Conservation (phyloP, 345 rosid genomes). For the Diplotaxis tenuifolia region DNA sequence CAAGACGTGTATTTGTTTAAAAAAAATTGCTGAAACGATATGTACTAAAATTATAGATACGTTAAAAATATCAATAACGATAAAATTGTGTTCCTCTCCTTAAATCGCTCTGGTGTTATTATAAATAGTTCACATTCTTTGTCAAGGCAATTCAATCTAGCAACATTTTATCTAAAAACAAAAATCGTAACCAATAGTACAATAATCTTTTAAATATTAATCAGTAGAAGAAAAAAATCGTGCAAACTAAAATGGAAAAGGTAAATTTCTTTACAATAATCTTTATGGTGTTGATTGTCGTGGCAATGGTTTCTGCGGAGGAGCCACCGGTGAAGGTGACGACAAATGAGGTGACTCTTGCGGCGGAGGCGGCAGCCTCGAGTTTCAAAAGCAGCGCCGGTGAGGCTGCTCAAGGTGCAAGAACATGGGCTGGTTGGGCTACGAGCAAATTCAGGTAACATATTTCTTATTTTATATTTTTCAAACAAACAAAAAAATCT, state of each 20-base stretch:
- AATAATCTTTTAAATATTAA: neutral
- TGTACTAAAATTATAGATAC: neutral
- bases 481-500: no score
- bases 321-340: conserved; percentile 14
- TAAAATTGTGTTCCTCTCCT: neutral
- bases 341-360: conserved; percentile 29
- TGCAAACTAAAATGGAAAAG: conserved; percentile 26
- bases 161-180: neutral
- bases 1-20: no score
- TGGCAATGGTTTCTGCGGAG: conserved; percentile 22
- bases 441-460: conserved; percentile 25
- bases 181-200: conserved; percentile 23
- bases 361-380: conserved; percentile 34
- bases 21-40: neutral
- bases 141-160: conserved; percentile 1
- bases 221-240: conserved; percentile 3
- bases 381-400: conserved; percentile 37
- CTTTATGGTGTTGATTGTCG: conserved; percentile 7
- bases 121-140: conserved; percentile 24
- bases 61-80: neutral
- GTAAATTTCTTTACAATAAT: conserved; percentile 9
- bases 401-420: conserved; percentile 38
- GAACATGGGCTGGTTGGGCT: conserved; percentile 40
- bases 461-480: neutral
- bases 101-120: neutral